Evolutionary conservation across 257 asterid species (phyloP), one percentile per base, ranked within the genome.

Genomic region (Solanum chaucha): DNA sequence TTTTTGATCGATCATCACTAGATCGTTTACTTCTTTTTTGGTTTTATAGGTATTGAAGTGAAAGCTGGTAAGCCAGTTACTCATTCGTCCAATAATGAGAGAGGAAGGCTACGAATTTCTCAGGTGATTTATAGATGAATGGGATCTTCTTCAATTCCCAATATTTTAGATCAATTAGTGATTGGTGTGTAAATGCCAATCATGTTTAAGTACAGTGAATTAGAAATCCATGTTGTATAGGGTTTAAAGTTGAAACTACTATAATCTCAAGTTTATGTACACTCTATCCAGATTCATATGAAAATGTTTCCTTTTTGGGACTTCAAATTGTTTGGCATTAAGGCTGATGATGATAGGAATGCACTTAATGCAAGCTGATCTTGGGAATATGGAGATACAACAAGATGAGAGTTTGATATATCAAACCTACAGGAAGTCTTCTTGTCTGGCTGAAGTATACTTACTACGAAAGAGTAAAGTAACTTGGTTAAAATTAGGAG

Each of bases 31-130:
- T 22, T 40, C 10, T 88, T 6, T 35, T 86, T 19, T 9, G 48
- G 17, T 28, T 73, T 85, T 86, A 88, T 90, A 96, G 99, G 99
- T 44, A 85, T 92, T 70, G 94, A 94, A 90, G 94, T 96, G 35
- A 95, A 90, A 87, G 93, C 98, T 5, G 98, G 96, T 86, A 92
- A 88, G 78, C 96, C 98, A 10, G 55, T 92, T 24, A 92, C 96
- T 72, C 96, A 93, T 92, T 89, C 90, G 0, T 92, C 90, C 30
- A 93, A 92, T 28, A 87, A 89, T 78, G 91, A 90, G 15, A 87
- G 91, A 81, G 91, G 96, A 83, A 92, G 97, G 90, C 96, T 96
- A 58, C 94, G 97, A n/a, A 93, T 95, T 89, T 90, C 98, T 22
- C 98, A 94, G 96, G 99, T 95, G 85, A 38, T 68, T n/a, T 24